A percentile compares a stretch with the other conserved stretches of the same genome.
phyloP scores from a whole-genome alignment of 2,329 filamentous ascomycete genomes.

The Tolypocladium inflatum region DNA sequence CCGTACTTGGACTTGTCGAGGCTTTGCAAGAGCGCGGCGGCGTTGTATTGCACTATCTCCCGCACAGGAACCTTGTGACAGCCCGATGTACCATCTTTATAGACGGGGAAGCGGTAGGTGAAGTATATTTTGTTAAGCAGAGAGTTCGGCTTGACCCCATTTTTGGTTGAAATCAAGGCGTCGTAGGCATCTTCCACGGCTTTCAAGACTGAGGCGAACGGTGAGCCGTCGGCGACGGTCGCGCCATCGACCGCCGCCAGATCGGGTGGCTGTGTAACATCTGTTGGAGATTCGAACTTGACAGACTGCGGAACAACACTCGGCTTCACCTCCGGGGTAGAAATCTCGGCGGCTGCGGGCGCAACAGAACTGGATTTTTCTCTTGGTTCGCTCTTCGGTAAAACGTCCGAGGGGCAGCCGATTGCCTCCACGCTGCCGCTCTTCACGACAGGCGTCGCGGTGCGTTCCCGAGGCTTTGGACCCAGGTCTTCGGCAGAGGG shows the following conservation, averaged over 20 bases:
- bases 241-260: not conserved
- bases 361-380: not conserved
- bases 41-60: conserved; percentile 36
- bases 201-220: conserved; percentile 18
- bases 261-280: not conserved
- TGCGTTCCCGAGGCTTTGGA: conserved; percentile 5
- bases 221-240: conserved; percentile 7
- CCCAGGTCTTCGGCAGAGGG: conserved; percentile 9
- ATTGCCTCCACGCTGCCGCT: conserved; percentile 6
- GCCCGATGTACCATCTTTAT: conserved; percentile 12
- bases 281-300: not conserved
- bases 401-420: not conserved
- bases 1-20: conserved; percentile 25
- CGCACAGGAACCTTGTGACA: conserved; percentile 30
- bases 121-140: conserved; percentile 22
- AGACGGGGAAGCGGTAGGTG: conserved; percentile 19
- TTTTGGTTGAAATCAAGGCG: conserved; percentile 8
- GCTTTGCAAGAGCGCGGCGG: conserved; percentile 25
- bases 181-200: conserved; percentile 13
- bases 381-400: not conserved
- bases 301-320: not conserved
- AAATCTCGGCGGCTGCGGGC: not conserved
- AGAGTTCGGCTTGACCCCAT: conserved; percentile 10
- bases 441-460: conserved; percentile 3
- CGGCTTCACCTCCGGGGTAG: not conserved